phyloP scores from a whole-genome alignment of 768 basidiomycete genomes.

The Serendipita sp. region DNA sequence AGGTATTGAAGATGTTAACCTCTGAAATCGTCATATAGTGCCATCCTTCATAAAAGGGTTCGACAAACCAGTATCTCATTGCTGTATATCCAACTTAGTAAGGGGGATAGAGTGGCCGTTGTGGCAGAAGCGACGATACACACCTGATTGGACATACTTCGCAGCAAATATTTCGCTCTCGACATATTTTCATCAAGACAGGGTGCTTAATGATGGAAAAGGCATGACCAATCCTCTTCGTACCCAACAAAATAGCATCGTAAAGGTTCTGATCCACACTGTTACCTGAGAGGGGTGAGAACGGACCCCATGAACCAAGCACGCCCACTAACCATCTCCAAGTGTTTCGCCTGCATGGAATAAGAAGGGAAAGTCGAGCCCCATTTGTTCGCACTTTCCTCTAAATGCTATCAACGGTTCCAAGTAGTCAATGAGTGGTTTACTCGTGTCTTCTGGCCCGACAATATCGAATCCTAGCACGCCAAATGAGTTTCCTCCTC shows the following conservation, averaged over 20 bases:
- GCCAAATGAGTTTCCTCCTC: not conserved
- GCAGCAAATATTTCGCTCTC: conserved; percentile 42
- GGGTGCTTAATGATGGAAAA: conserved; percentile 69
- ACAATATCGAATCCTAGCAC: conserved; percentile 58
- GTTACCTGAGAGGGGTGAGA: conserved; percentile 16
- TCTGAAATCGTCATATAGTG: conserved; percentile 22
- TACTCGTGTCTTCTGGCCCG: conserved; percentile 48
- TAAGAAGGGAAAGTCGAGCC: conserved; percentile 55
- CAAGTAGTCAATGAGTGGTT: conserved; percentile 45
- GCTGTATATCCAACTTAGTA: conserved; percentile 19
- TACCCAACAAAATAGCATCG: conserved; percentile 62
- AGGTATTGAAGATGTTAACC: conserved; percentile 62
- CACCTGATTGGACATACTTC: conserved; percentile 76
- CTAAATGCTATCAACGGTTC: conserved; percentile 44
- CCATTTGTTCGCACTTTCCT: conserved; percentile 35
- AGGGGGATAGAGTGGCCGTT: not conserved
- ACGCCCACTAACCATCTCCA: conserved; percentile 36
- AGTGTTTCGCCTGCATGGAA: conserved; percentile 72
- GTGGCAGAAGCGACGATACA: conserved; percentile 16
- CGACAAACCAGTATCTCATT: conserved; percentile 52
- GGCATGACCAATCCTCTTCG: conserved; percentile 69
- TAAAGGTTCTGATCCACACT: conserved; percentile 58
- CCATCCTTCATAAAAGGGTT: not conserved
- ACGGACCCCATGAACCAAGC: not conserved
- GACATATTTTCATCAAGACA: conserved; percentile 48